phyloP scores from a whole-genome alignment of 2,329 filamentous ascomycete species.

The Aaosphaeria pasadenensis region DNA sequence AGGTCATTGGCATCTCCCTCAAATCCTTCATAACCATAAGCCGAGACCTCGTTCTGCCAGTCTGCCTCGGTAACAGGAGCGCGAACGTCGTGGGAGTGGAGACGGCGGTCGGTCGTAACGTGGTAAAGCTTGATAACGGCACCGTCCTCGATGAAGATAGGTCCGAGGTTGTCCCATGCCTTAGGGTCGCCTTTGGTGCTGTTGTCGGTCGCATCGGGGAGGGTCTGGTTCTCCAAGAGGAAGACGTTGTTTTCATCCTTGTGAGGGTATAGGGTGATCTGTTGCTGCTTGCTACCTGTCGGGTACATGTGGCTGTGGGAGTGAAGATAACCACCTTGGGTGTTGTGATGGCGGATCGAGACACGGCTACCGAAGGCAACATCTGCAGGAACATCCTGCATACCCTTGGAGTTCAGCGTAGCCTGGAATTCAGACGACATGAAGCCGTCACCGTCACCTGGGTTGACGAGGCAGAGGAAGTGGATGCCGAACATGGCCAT shows the following conservation, averaged over 20 bases:
- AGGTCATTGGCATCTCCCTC: constrained; percentile 94
- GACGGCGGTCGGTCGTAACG: constrained; percentile 74
- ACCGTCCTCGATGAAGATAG: constrained; percentile 74
- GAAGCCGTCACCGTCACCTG: constrained; percentile 96
- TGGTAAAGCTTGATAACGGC: constrained; percentile 82
- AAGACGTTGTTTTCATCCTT: constrained; percentile 98
- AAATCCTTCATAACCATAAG: constrained; percentile 96
- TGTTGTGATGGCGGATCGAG: constrained; percentile 88
- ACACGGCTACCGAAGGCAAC: constrained; percentile 86
- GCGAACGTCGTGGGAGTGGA: constrained; percentile 95
- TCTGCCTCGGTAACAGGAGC: constrained; percentile 42
- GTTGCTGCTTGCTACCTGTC: constrained; percentile 95
- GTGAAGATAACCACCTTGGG: constrained; percentile 95
- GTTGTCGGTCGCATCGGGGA: constrained; percentile 58
- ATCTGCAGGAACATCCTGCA: constrained; percentile 92
- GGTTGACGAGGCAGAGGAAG: constrained; percentile 89
- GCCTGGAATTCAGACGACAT: constrained; percentile 99
- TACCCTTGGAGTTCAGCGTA: constrained; percentile 91
- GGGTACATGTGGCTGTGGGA: constrained; percentile 98
- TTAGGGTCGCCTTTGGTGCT: constrained; percentile 71
- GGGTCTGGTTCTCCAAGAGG: constrained; percentile 92
- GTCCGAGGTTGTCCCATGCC: constrained; percentile 76
- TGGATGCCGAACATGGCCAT: constrained; percentile 97
- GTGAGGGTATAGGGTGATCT: constrained; percentile 96
- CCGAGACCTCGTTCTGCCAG: constrained; percentile 95